Conservation (phyloP, 371 early-diverging fungal species). For the Coemansia sp. region DNA sequence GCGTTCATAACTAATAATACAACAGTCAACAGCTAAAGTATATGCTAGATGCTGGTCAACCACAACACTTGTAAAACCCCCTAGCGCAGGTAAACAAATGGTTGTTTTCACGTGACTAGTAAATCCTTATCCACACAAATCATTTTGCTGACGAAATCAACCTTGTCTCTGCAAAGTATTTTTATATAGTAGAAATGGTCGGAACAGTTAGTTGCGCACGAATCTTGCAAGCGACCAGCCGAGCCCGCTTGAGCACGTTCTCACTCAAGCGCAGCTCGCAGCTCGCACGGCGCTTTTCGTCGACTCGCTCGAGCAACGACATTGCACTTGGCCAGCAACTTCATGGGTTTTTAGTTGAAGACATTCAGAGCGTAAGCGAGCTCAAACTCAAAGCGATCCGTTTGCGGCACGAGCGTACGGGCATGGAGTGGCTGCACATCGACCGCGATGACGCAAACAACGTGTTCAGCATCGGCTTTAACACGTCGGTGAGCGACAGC, state of each 20-base stretch:
- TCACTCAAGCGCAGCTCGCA: background rate
- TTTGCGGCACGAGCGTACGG: constrained; percentile 69
- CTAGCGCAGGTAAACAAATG: background rate
- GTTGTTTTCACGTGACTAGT: background rate
- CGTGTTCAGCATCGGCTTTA: constrained; percentile 89
- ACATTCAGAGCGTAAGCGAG: constrained; percentile 34
- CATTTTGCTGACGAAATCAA: too few relatives aligned
- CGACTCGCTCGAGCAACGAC: background rate
- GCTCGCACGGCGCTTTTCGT: background rate
- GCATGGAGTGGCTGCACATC: constrained; percentile 86
- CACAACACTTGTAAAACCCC: too few relatives aligned
- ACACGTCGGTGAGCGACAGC: constrained; percentile 77
- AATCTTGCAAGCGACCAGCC: constrained; percentile 4
- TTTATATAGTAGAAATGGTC: background rate
- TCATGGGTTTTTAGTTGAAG: constrained; percentile 40
- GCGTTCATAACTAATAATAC: background rate
- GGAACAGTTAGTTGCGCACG: constrained; percentile 7
- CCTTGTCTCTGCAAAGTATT: too few relatives aligned
- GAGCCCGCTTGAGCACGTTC: too few relatives aligned
- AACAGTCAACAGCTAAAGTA: too few relatives aligned
- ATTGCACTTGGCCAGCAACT: constrained; percentile 13
- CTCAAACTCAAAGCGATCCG: constrained; percentile 49
- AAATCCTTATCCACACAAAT: too few relatives aligned
- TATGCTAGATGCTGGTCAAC: too few relatives aligned
- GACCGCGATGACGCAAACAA: constrained; percentile 85